Evolutionary conservation across 345 rosid species (phyloP).

Genomic region (Gossypium turneri): DNA sequence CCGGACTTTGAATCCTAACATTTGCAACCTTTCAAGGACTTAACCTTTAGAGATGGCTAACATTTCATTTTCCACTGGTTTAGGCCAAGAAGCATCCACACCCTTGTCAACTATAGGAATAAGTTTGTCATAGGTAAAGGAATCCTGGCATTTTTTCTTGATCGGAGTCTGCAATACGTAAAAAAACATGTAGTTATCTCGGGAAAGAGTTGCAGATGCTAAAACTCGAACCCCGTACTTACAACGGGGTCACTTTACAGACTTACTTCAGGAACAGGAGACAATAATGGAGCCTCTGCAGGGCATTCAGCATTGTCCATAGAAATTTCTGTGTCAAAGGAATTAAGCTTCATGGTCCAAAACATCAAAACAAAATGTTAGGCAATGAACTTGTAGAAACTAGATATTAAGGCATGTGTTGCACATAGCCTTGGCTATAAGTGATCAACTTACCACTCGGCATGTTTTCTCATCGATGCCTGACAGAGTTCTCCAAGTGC

Average conservation of each 20-base stretch:
- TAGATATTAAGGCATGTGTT: not conserved
- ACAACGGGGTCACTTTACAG: not conserved
- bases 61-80: not conserved
- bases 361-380: constrained; percentile 7
- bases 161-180: not conserved
- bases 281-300: constrained; percentile 11
- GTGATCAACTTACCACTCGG: constrained; percentile 23
- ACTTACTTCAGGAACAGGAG: constrained; percentile 35
- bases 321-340: constrained; percentile 18
- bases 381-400: not conserved
- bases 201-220: not conserved
- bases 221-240: too few species aligned
- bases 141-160: not conserved
- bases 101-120: constrained; percentile 7
- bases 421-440: not conserved
- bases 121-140: not conserved
- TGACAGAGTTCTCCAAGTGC: constrained; percentile 38
- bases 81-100: constrained; percentile 9
- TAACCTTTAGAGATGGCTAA: not conserved
- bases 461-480: constrained; percentile 43
- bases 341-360: constrained; percentile 25
- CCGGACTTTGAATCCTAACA: not conserved
- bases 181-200: not conserved
- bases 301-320: not conserved
- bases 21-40: not conserved